A percentile compares a stretch with the other conserved stretches of the same genome.
Evolutionary conservation across 768 basidiomycete genomes (phyloP).

Genomic region (Agrocybe chaxingu): DNA sequence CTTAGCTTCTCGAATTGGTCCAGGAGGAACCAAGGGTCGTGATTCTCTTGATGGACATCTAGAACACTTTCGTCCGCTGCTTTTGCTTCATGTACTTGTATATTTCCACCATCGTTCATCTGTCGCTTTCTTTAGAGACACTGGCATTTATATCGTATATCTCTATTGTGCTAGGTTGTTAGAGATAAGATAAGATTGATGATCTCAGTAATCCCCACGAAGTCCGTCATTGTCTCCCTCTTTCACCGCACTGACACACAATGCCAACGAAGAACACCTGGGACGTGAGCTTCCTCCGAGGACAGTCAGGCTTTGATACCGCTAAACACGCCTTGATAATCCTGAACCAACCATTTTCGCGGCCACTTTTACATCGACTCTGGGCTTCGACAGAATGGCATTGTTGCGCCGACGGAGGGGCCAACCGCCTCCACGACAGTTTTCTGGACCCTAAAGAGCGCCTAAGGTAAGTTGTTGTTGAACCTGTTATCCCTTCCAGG

Average conservation of each 20-base stretch:
- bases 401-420: conserved; percentile 86
- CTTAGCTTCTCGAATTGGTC: conserved; percentile 72
- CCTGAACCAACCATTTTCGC: conserved; percentile 85
- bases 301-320: conserved; percentile 2
- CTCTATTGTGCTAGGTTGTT: too few relatives aligned
- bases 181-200: too few relatives aligned
- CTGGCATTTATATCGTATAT: too few relatives aligned
- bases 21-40: conserved; percentile 64
- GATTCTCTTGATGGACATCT: too few relatives aligned
- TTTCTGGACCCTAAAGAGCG: conserved; percentile 22
- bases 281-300: conserved; percentile 40
- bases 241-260: not conserved
- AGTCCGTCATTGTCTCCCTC: too few relatives aligned
- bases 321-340: conserved; percentile 65
- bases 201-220: too few relatives aligned
- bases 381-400: conserved; percentile 53
- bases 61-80: too few relatives aligned
- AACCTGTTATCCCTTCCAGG: not conserved
- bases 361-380: conserved; percentile 54
- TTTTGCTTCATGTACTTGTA: too few relatives aligned
- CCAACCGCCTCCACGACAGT: conserved; percentile 75
- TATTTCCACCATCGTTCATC: too few relatives aligned
- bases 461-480: conserved; percentile 11
- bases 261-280: conserved; percentile 24
- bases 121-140: too few relatives aligned